A percentile compares a stretch with the other conserved stretches of the same genome.
Conservation (phyloP, 2,329 filamentous ascomycete species). For the Botrytis paeoniae region DNA sequence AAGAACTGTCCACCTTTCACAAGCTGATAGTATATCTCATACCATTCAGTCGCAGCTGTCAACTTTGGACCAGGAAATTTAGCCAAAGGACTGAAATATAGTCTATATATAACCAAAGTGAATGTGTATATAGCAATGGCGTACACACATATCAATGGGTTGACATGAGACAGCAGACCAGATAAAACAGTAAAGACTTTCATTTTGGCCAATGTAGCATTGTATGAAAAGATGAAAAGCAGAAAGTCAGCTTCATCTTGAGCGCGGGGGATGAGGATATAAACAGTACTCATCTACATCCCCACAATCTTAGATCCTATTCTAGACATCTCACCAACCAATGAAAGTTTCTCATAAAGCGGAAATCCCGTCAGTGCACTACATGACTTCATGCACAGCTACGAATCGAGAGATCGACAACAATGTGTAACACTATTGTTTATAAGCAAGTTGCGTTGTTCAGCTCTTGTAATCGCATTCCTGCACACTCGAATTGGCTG, state of each 20-base stretch:
- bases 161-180: background rate
- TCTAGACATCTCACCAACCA: background rate
- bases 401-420: background rate
- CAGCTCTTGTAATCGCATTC: background rate
- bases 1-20: constrained; percentile 42
- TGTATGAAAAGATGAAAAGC: background rate
- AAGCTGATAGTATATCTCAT: constrained; percentile 44
- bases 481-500: background rate
- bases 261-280: background rate
- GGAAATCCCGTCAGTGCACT: background rate
- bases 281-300: background rate
- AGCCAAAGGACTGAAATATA: constrained; percentile 39
- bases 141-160: background rate
- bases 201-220: background rate
- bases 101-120: constrained; percentile 28
- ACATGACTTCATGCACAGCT: constrained; percentile 1
- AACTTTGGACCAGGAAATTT: constrained; percentile 38
- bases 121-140: constrained; percentile 9
- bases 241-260: background rate
- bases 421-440: background rate
- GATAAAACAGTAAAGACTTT: background rate
- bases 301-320: background rate
- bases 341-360: background rate
- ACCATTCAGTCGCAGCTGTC: constrained; percentile 37
- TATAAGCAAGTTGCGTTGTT: background rate